Evolutionary conservation across 2,329 filamentous ascomycete genomes (phyloP).

Genomic region (Pestalotiopsis sp.): DNA sequence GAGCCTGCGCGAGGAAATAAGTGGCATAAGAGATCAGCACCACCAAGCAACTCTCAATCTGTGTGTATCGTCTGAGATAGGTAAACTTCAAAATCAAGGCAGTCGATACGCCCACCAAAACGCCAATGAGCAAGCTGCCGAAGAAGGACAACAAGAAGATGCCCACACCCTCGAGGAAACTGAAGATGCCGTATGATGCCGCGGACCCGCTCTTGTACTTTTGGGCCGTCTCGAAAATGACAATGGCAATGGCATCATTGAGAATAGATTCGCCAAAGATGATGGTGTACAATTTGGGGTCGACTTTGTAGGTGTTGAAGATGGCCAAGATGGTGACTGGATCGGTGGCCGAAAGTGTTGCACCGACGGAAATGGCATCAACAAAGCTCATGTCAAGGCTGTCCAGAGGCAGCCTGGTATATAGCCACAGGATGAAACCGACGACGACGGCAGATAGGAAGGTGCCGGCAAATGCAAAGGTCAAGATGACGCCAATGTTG

Average conservation of each 20-base stretch:
- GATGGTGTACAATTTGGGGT: slow-evolving; percentile 96
- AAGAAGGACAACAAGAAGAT: slow-evolving; percentile 97
- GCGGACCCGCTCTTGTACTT: slow-evolving; percentile 80
- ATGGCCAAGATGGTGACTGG: slow-evolving; percentile 98
- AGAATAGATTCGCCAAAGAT: slow-evolving; percentile 98
- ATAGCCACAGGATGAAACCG: slow-evolving; percentile 84
- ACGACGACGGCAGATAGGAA: slow-evolving; percentile 97
- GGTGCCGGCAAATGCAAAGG: slow-evolving; percentile 95
- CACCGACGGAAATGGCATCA: slow-evolving; percentile 94
- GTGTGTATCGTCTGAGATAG: slow-evolving; percentile 86
- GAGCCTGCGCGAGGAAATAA: slow-evolving; percentile 96
- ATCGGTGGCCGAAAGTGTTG: slow-evolving; percentile 94
- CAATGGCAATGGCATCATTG: slow-evolving; percentile 97
- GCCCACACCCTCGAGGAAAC: slow-evolving; percentile 87
- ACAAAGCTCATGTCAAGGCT: slow-evolving; percentile 87
- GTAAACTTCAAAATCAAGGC: slow-evolving; percentile 93
- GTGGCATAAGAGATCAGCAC: slow-evolving; percentile 93
- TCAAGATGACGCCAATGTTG: slow-evolving; percentile 95
- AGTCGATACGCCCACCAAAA: slow-evolving; percentile 83
- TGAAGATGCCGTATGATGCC: slow-evolving; percentile 75
- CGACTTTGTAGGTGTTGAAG: slow-evolving; percentile 99
- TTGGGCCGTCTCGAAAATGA: slow-evolving; percentile 96
- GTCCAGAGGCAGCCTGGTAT: slow-evolving; percentile 84
- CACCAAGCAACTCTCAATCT: slow-evolving; percentile 95
- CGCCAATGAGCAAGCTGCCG: slow-evolving; percentile 86